Conservation (phyloP, 208 protist species). For the Trypanosoma brucei region DNA sequence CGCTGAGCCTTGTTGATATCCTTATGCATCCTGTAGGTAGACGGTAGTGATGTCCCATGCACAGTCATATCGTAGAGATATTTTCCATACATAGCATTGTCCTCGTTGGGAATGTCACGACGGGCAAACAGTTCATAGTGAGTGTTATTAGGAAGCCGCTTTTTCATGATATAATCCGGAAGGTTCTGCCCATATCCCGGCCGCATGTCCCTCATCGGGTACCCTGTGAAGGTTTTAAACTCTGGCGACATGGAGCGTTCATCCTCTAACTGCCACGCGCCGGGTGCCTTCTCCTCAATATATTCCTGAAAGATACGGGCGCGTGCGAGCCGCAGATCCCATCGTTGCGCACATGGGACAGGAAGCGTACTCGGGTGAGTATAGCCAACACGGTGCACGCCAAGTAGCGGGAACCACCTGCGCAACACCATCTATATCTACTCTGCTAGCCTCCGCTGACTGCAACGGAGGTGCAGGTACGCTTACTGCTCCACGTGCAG, state of each 20-base stretch:
- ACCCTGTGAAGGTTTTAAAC: conserved; percentile 87
- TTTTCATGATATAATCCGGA: conserved; percentile 87
- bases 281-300: conserved; percentile 83
- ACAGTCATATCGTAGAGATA: conserved; percentile 84
- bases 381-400: conserved; percentile 77
- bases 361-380: conserved; percentile 56
- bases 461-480: neutral
- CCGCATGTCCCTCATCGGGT: conserved; percentile 81
- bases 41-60: conserved; percentile 80
- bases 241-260: conserved; percentile 87
- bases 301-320: conserved; percentile 89
- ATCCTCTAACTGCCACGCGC: conserved; percentile 88
- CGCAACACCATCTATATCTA: conserved; percentile 13
- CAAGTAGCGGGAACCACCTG: conserved; percentile 17
- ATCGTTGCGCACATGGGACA: conserved; percentile 83
- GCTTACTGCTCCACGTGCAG: neutral
- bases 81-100: conserved; percentile 91
- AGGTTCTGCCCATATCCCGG: conserved; percentile 84
- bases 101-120: conserved; percentile 82
- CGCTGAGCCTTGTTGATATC: conserved; percentile 89
- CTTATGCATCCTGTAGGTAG: conserved; percentile 89
- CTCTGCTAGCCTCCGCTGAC: neutral
- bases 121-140: conserved; percentile 88
- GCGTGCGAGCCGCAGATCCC: conserved; percentile 77
- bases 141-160: conserved; percentile 86